A percentile compares a stretch with the other conserved stretches of the same genome.
These are phyloP conservation scores for Trichosporon faecale DNA, from an alignment of 1,284 basidiomycete species.

Conservation along the genomic window DNA sequence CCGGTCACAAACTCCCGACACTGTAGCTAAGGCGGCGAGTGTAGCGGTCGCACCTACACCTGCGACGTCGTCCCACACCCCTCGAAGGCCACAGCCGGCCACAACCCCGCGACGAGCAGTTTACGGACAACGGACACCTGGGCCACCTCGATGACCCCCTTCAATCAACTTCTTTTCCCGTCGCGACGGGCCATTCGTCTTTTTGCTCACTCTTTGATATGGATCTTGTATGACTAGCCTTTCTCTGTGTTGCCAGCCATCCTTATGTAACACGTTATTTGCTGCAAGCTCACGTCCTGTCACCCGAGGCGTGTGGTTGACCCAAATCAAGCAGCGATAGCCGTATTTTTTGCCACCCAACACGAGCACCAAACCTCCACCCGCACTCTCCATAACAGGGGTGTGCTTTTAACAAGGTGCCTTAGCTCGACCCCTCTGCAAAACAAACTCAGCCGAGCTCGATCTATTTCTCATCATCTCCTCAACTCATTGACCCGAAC, in stretches of 20 bases:
- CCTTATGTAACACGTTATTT: not conserved
- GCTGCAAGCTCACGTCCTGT: not conserved
- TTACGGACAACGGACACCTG: slow-evolving; percentile 16
- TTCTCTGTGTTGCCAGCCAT: not conserved
- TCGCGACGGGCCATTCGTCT: slow-evolving; percentile 11
- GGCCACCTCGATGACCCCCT: not conserved
- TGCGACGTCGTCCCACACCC: slow-evolving; percentile 4
- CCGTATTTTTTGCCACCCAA: not conserved
- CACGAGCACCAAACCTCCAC: not conserved
- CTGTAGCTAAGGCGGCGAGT: slow-evolving; percentile 37
- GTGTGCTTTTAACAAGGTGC: slow-evolving; percentile 5
- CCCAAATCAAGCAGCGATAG: not conserved
- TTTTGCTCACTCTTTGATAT: slow-evolving; percentile 12
- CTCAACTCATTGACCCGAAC: not conserved
- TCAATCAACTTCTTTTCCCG: not conserved
- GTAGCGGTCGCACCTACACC: slow-evolving; percentile 19
- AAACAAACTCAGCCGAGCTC: not conserved
- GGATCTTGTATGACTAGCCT: slow-evolving; percentile 2
- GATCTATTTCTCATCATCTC: not conserved
- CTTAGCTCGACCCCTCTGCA: not conserved
- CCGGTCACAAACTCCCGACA: slow-evolving; percentile 31
- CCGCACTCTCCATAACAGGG: not conserved
- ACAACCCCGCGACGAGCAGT: slow-evolving; percentile 15
- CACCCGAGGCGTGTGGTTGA: not conserved
- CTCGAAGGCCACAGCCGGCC: not conserved